Evolutionary conservation across 2,329 filamentous ascomycete species (phyloP), one percentile per base, ranked within the genome.

Genomic region (Neonectria sp.): DNA sequence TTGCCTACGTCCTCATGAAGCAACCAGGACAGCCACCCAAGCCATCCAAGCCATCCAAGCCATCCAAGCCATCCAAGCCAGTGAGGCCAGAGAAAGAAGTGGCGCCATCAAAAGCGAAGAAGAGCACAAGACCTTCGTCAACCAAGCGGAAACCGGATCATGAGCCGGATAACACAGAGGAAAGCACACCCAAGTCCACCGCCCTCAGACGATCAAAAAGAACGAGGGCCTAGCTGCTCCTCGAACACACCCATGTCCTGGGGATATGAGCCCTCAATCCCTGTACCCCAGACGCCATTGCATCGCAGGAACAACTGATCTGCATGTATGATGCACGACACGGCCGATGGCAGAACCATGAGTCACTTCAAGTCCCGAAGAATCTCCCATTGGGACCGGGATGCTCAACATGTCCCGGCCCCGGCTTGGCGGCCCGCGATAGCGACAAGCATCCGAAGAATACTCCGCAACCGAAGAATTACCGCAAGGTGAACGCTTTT

Each of bases 1-100:
- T 91, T 21, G 92, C 92, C 3, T 94, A 90, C 76, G 91, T 93
- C 11, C 77, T 93, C 56, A 87, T 93, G 75, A 89, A 82, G 71
- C 74, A 80, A 29, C 49, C 71, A 4, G 68, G 73, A 35, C 52
- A 63, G 37, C 31, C 63, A 40, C 60, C 9, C 3, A 24, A 62
- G 17, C 46, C 13, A 31, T 21, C 21, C 21, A 21, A 21, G 21
- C 21, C 21, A 21, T 21, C 21, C 21, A 21, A 21, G 21, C 21
- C 21, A 21, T 21, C 21, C 21, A 21, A 63, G 37, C 31, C 63
- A 40, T 60, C 9, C 3, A 24, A 62, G 17, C 46, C 13, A 31
- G 51, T 4, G 24, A 64, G 37, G 51, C 1, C 55, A 25, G 49
- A 65, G 25, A 51, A 68, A 45, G 29, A 15, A 25, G 35, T 46